Evolutionary conservation across 306 rosid species (phyloP), one percentile per base, ranked within the genome.

Genomic region (Glycine latifolia): DNA sequence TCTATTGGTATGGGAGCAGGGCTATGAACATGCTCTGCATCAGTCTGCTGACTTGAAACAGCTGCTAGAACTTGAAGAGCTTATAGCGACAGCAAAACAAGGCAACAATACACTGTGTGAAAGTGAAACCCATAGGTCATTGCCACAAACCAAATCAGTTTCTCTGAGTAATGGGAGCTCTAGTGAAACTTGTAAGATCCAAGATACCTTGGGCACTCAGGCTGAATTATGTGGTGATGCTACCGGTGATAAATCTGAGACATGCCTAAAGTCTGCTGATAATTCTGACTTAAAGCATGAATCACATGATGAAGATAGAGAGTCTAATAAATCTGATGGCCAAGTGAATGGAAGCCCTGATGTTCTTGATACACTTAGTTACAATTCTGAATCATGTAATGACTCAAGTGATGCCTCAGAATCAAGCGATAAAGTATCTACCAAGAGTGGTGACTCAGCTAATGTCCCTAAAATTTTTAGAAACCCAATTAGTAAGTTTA

Each of bases 61-160:
- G 82, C 82, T 95, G 88, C 84, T 95, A 47, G 99, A 93, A 82
- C 90, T 95, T 85, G 95, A 89, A 87, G 93, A 90, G 84, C 98
- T 95, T 60, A 67, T 95, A 79, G 78, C 76, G 31, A 72, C 37
- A 82, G 90, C 84, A 82, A 93, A 89, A 87, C 89, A 85, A 76
- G 87, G 80, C 15, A 82, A 56, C 55, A 50, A 50, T 79, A 43
- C 55, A 79, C 63, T 3, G 56, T 9, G 20, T 80, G 92, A 86
- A 76, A 7, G 15, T 78, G 92, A 88, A 78, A 80, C 80, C 53
- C 85, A 75, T 62, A 84, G 66, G 53, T 65, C 77, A 11, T 62
- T 41, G 75, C 76, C 74, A 43, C 85, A 73, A 67, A 74, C 87
- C 2, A 83, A 83, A 84, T 79, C 87, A 54, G 83, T 67, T 78